phyloP scores from a whole-genome alignment of 176 grass and related monocot species.

The Saccharum officinarum region DNA sequence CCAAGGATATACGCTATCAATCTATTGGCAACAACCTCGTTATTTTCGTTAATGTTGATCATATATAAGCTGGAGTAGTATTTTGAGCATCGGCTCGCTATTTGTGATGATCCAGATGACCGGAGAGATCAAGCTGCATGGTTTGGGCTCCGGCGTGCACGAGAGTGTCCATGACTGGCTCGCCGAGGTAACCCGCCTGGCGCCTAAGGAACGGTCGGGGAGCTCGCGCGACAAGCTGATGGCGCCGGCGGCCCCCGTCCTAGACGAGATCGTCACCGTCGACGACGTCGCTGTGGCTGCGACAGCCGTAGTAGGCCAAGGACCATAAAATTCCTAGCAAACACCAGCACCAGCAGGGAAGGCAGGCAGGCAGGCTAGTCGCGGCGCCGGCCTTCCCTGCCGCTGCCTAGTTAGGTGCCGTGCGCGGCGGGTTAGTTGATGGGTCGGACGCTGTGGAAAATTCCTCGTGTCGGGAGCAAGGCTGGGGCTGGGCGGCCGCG shows the following conservation, averaged over 20 bases:
- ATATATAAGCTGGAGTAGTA: not conserved
- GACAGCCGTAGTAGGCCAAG: not conserved
- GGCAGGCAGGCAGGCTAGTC: not conserved
- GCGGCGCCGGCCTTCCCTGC: slow-evolving; percentile 9
- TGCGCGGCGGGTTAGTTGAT: not conserved
- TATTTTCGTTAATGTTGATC: not conserved
- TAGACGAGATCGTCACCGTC: slow-evolving; percentile 31
- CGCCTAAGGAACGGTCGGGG: not conserved
- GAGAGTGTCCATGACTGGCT: slow-evolving; percentile 40
- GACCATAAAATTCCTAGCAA: not conserved
- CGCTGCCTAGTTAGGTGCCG: not conserved
- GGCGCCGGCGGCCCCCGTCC: not conserved
- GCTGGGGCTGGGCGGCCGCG: not conserved
- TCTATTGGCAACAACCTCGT: no score
- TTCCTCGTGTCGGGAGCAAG: slow-evolving; percentile 26
- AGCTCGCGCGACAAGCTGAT: slow-evolving; percentile 4
- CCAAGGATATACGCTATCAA: not conserved
- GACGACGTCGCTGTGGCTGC: not conserved
- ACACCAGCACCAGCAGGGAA: not conserved
- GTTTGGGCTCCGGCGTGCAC: slow-evolving; percentile 28
- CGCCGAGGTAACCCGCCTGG: not conserved
- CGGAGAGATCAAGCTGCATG: slow-evolving; percentile 57
- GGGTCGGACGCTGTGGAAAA: slow-evolving; percentile 26
- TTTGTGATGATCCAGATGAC: slow-evolving; percentile 52
- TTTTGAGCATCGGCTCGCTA: not conserved